phyloP scores from a whole-genome alignment of 257 asterid species.

The Gynochthodes officinalis region DNA sequence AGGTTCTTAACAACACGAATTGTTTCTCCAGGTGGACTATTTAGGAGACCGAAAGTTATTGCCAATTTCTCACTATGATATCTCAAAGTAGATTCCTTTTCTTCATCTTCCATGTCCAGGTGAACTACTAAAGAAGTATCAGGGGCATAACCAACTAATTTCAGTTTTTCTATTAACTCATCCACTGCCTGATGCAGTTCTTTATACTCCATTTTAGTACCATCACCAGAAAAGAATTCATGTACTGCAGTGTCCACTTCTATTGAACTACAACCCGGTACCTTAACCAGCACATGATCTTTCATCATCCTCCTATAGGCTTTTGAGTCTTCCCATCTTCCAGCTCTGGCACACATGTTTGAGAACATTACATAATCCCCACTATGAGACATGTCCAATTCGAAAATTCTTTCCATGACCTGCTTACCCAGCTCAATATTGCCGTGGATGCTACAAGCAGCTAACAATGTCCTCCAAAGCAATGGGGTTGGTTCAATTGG shows the following conservation, averaged over 20 bases:
- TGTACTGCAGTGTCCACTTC: conserved; percentile 29
- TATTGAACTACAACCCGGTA: conserved; percentile 40
- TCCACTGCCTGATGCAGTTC: conserved; percentile 36
- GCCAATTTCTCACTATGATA: conserved; percentile 49
- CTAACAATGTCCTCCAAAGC: conserved; percentile 39
- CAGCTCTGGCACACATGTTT: conserved; percentile 38
- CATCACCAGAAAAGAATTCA: conserved; percentile 45
- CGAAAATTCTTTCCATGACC: conserved; percentile 23
- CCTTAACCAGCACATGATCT: conserved; percentile 24
- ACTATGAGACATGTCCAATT: conserved; percentile 33
- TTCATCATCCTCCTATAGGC: conserved; percentile 27
- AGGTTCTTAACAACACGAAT: conserved; percentile 33
- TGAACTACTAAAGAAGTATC: conserved; percentile 30
- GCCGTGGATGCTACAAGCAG: conserved; percentile 38
- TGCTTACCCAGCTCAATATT: conserved; percentile 30
- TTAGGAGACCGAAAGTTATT: conserved; percentile 34
- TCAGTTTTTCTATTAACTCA: conserved; percentile 25
- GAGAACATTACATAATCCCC: conserved; percentile 38
- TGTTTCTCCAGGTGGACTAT: conserved; percentile 32
- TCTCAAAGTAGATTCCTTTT: conserved; percentile 30
- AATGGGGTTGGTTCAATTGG: conserved; percentile 32
- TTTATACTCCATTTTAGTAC: conserved; percentile 26
- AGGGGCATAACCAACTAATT: conserved; percentile 33
- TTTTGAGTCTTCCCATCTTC: conserved; percentile 32
- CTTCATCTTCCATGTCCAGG: conserved; percentile 28